phyloP scores from a whole-genome alignment of 1,284 basidiomycete species.

The Marasmius sp. region DNA sequence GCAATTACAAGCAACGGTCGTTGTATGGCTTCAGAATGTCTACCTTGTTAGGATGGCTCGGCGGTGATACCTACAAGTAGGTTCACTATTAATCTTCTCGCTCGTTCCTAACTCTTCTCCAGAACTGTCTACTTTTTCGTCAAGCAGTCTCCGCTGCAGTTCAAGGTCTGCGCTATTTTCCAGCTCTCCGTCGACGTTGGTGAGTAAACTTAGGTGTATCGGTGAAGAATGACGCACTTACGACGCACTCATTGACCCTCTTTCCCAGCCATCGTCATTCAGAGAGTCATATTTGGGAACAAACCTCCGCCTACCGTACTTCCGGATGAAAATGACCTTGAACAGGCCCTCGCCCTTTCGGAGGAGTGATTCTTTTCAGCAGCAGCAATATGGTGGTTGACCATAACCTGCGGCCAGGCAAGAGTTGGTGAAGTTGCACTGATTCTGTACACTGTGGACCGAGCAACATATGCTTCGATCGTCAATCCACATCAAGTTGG shows the following conservation, averaged over 20 bases:
- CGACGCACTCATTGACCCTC: neutral
- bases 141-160: constrained; percentile 69
- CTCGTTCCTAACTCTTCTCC: constrained; percentile 10
- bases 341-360: constrained; percentile 63
- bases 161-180: constrained; percentile 79
- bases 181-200: constrained; percentile 77
- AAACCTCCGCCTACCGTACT: constrained; percentile 52
- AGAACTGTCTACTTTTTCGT: constrained; percentile 82
- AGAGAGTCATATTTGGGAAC: constrained; percentile 71
- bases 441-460: no score
- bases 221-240: neutral
- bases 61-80: constrained; percentile 82
- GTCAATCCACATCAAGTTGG: no score
- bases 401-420: no score
- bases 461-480: no score
- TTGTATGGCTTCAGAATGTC: constrained; percentile 83
- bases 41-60: constrained; percentile 80
- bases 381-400: no score
- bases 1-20: constrained; percentile 74
- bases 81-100: constrained; percentile 19
- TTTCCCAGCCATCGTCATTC: constrained; percentile 62
- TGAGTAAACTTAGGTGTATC: constrained; percentile 32
- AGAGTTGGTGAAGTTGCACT: no score
- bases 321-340: constrained; percentile 65
- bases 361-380: constrained; percentile 41